phyloP scores from a whole-genome alignment of 2,329 filamentous ascomycete genomes.

The Alternaria arbusti region DNA sequence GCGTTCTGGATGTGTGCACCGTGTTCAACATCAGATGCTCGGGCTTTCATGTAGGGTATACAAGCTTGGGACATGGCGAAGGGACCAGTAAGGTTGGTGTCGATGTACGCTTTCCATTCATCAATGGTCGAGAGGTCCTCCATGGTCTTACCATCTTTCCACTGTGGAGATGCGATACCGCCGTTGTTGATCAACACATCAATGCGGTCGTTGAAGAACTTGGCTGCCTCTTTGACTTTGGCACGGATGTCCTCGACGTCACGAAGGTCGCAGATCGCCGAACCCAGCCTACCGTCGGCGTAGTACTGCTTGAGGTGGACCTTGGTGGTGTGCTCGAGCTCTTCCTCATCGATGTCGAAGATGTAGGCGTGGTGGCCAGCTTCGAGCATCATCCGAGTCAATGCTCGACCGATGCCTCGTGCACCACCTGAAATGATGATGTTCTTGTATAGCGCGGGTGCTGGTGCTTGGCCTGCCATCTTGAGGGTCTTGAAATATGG shows the following conservation, averaged over 20 bases:
- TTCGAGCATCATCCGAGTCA: constrained; percentile 55
- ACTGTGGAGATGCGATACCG: constrained; percentile 48
- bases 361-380: constrained; percentile 56
- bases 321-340: constrained; percentile 49
- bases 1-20: constrained; percentile 36
- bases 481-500: not conserved
- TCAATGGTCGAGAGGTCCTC: constrained; percentile 51
- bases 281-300: constrained; percentile 42
- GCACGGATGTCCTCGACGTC: constrained; percentile 51
- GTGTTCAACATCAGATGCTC: constrained; percentile 28
- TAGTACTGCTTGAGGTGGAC: constrained; percentile 50
- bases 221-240: constrained; percentile 50
- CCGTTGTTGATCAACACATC: constrained; percentile 51
- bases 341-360: constrained; percentile 50
- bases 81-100: constrained; percentile 56
- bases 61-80: constrained; percentile 57
- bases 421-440: constrained; percentile 53
- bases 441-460: constrained; percentile 31
- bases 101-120: constrained; percentile 56
- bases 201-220: constrained; percentile 51
- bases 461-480: constrained; percentile 11
- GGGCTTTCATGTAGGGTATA: constrained; percentile 55
- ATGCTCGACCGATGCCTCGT: constrained; percentile 56
- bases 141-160: constrained; percentile 56
- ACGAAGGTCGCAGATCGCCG: constrained; percentile 54